These are phyloP conservation scores for Trichoderma erinaceum DNA, from an alignment of 495 filamentous ascomycete species.

Conservation along the genomic window DNA sequence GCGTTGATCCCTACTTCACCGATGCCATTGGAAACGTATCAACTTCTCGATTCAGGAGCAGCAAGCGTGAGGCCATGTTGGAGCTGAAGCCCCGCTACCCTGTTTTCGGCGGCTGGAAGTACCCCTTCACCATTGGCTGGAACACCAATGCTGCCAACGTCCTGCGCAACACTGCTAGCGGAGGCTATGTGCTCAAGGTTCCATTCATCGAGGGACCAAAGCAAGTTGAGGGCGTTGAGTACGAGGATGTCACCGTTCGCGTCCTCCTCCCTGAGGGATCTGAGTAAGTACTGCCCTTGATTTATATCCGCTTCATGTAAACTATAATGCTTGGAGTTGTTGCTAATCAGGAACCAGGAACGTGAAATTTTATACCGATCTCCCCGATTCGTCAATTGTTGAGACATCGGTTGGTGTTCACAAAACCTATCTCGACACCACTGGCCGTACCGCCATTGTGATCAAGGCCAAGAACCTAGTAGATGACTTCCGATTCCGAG, in stretches of 20 bases:
- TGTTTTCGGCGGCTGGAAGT: conserved; percentile 95
- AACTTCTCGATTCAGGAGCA: conserved; percentile 80
- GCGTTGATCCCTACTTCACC: conserved; percentile 81
- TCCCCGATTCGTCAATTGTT: conserved; percentile 54
- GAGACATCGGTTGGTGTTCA: conserved; percentile 43
- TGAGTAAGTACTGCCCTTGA: conserved; percentile 51
- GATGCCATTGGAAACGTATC: conserved; percentile 97
- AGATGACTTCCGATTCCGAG: conserved; percentile 76
- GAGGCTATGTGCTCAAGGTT: conserved; percentile 79
- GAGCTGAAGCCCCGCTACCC: conserved; percentile 92
- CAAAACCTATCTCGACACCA: conserved; percentile 89
- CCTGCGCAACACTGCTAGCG: conserved; percentile 55
- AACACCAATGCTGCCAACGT: conserved; percentile 74
- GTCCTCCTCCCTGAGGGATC: conserved; percentile 89
- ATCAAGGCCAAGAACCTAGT: conserved; percentile 79
- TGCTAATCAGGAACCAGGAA: conserved; percentile 46
- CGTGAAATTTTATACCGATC: conserved; percentile 57
- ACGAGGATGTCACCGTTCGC: conserved; percentile 71
- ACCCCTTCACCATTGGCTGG: conserved; percentile 92
- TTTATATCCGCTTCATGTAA: conserved; percentile 12
- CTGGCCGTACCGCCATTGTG: conserved; percentile 76
- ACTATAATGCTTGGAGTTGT: neutral
- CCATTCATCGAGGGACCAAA: conserved; percentile 95
- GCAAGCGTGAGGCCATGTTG: conserved; percentile 68
- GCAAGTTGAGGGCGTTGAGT: conserved; percentile 74